Evolutionary conservation across 225 moss, liverwort and hornwort species (phyloP), one percentile per base, ranked within the genome.

Genomic region (Polytrichum formosum): DNA sequence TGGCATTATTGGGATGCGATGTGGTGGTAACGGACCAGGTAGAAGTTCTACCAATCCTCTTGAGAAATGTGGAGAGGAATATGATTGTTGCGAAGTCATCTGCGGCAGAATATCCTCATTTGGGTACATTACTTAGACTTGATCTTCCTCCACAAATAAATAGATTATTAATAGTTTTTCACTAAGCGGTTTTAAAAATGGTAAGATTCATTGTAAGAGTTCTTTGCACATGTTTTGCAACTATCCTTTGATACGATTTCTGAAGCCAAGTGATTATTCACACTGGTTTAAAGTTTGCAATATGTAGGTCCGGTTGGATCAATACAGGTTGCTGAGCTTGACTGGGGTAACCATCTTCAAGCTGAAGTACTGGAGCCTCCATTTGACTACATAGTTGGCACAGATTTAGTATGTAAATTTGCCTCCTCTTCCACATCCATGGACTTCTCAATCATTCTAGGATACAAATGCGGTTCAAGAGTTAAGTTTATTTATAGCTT

Each of bases 321-420:
- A 61, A 83, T 97, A 65, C 84, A 86, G 22, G 90, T 91, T 56
- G 90, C 93, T 61, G 96, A 93, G 77, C 86, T 97, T 61, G 90
- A 97, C 62, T 97, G 96, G 93, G 91, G 93, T 63, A 93, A 92
- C 69, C 74, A 84, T 56, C 63, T 69, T 27, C 96, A 97, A 68
- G 83, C 87, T 67, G 79, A 81, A 73, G 77, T 85, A 68, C 77
- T 88, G 62, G 70, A 77, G n/a, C 96, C 96, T 58, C 96, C 96
- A 17, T 97, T 93, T 80, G 96, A 97, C 72, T 97, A 92, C 79
- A 89, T 97, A 26, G 82, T 97, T 73, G 96, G 96, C 76, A 97
- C 96, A 53, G 96, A 93, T 56, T 91, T 97, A 73, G 96, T 96
- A 77, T 70, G 87, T 73, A 54, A 46, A 46, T 46, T 70, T 56